Conservation (phyloP, 306 rosid genomes). For the Vigna nakashimae region DNA sequence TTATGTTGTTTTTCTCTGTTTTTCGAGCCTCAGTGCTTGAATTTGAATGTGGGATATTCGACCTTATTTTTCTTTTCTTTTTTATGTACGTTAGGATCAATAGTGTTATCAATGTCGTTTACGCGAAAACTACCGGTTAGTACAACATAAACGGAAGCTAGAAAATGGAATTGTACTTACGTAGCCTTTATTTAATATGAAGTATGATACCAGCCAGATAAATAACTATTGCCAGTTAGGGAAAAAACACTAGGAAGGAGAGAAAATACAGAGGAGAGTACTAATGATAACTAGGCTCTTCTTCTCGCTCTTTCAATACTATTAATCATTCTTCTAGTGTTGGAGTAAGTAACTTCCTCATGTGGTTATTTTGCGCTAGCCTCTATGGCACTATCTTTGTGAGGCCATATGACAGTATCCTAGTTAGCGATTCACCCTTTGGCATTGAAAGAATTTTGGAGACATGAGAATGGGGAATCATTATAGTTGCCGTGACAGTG, state of each 20-base stretch:
- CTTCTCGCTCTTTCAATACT: not conserved
- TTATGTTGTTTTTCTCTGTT: not conserved
- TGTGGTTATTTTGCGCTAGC: not conserved
- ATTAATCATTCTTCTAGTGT: not conserved
- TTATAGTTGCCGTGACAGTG: not conserved
- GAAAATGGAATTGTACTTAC: not conserved
- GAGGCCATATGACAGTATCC: not conserved
- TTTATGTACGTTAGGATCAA: not conserved
- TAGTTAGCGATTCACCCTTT: constrained; percentile 4
- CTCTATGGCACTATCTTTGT: not conserved
- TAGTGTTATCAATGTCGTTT: constrained; percentile 24
- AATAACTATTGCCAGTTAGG: not conserved
- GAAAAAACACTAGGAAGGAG: not conserved
- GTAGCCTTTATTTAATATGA: not conserved
- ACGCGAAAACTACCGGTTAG: not conserved
- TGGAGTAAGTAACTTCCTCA: not conserved
- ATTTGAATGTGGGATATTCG: constrained; percentile 18
- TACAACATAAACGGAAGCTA: not conserved
- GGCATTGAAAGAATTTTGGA: not conserved
- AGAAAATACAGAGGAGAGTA: not conserved
- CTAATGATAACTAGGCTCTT: not conserved
- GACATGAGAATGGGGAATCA: constrained; percentile 11
- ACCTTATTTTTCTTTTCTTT: not conserved
- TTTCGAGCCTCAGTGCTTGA: not conserved
- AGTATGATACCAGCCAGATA: not conserved